Conservation (phyloP, 345 rosid species). For the Hypericum androsaemum region DNA sequence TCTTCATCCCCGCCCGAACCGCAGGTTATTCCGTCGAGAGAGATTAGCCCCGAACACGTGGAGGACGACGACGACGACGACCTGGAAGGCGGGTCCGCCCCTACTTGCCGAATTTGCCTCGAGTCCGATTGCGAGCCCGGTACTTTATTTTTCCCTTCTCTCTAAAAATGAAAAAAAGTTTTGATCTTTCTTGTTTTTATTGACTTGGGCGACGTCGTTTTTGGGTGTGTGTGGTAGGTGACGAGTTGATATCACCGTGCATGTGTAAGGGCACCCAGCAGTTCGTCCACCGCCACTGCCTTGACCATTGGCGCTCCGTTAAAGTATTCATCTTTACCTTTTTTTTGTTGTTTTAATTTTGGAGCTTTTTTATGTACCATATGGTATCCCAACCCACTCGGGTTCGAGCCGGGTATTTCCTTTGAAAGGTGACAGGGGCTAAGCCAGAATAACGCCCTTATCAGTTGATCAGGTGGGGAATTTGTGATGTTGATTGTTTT, state of each 20-base stretch:
- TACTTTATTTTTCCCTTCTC: not conserved
- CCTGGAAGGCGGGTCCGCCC: conserved; percentile 54
- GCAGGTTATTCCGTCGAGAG: too few relatives aligned
- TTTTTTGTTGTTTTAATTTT: too few relatives aligned
- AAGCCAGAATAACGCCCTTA: too few relatives aligned
- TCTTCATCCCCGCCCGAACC: too few relatives aligned
- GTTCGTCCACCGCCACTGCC: conserved; percentile 78
- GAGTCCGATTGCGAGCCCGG: conserved; percentile 78
- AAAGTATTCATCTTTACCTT: conserved; percentile 20
- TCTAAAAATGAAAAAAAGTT: not conserved
- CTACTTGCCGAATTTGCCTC: conserved; percentile 87
- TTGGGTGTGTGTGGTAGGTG: conserved; percentile 31
- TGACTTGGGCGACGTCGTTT: conserved; percentile 1
- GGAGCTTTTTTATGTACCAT: too few relatives aligned
- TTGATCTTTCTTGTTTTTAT: not conserved
- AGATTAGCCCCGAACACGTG: too few relatives aligned
- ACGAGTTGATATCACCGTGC: conserved; percentile 94
- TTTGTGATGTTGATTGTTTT: not conserved
- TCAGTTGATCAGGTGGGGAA: too few relatives aligned
- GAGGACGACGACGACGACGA: conserved; percentile 25
- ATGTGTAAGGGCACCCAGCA: conserved; percentile 97
- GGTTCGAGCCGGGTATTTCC: not conserved
- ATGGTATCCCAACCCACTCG: too few relatives aligned
- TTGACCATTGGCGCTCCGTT: conserved; percentile 87
- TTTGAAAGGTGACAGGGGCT: not conserved